Evolutionary conservation across 352 stramenopile species (phyloP), one percentile per base, ranked within the genome.

Genomic region (Phytophthora cryptogea): DNA sequence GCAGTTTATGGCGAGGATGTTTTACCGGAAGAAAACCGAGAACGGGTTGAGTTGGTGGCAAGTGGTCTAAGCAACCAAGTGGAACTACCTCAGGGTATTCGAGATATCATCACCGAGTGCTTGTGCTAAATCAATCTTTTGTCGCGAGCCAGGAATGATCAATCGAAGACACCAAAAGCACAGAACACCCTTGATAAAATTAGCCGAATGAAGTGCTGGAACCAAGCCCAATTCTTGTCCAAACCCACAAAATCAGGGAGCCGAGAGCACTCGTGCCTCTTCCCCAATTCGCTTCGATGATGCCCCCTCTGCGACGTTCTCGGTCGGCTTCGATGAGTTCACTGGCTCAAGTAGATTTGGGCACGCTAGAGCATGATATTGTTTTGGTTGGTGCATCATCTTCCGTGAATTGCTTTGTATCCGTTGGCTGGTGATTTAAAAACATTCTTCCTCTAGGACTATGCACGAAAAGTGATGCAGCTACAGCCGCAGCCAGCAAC

Each of bases 391-490:
- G 49, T 31, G 37, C 3, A 31, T 5, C 11, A 36, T 40, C 6
- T 27, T 23, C 2, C 9, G 57, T 49, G 8, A 20, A 5, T 9
- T 36, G 39, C 1, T 44, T 2, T 26, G 16, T 39, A 3, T 14
- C 10, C 3, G 11, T 13, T 28, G 17, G 10, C 4, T 5, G 13
- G 11, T 37, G 27, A 5, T 23, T 53, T 2, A 17, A 41, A n/a
- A 9, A 47, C 11, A 9, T 10, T n/a, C 16, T 43, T 54, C 26
- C 11, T 48, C n/a, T 35, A 75, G 67, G 63, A 72, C 17, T 76
- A 76, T 47, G 68, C 63, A 3, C 61, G 32, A 46, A 76, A 76
- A 50, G 68, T 76, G 13, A 55, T 70, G 20, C 62, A 68, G 11
- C 68, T 76, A 27, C 68, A 76, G 16, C 68, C 55, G 5, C 68